phyloP scores from a whole-genome alignment of 2,329 filamentous ascomycete genomes.

The Fusarium drepaniforme region DNA sequence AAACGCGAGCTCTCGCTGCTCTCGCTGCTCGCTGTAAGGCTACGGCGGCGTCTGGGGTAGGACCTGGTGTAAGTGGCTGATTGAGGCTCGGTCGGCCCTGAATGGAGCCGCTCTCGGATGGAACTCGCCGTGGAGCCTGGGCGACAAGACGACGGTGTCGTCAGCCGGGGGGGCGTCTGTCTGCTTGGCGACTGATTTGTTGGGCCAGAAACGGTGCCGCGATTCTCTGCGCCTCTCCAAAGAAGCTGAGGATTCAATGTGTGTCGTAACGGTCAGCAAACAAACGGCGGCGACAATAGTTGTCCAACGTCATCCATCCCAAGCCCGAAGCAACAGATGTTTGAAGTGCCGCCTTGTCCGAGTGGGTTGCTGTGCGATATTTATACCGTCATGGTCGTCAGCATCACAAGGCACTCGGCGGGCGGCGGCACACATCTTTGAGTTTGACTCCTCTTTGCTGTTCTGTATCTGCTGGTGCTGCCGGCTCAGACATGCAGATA shows the following conservation, averaged over 20 bases:
- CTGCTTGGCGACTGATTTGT: slow-evolving; percentile 5
- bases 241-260: neutral
- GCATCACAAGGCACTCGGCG: slow-evolving; percentile 26
- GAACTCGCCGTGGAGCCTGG: slow-evolving; percentile 1
- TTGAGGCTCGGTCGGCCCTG: slow-evolving; percentile 29
- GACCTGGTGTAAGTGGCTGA: slow-evolving; percentile 15
- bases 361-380: slow-evolving; percentile 16
- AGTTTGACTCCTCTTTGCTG: neutral
- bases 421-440: neutral
- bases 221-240: neutral
- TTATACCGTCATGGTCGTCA: slow-evolving; percentile 30
- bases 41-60: slow-evolving; percentile 27
- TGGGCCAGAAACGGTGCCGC: neutral
- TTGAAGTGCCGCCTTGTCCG: slow-evolving; percentile 13
- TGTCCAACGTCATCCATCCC: slow-evolving; percentile 20
- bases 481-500: slow-evolving; percentile 3
- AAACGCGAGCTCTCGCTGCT: neutral
- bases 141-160: slow-evolving; percentile 4
- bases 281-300: neutral
- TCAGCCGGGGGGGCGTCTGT: neutral
- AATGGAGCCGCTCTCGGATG: neutral
- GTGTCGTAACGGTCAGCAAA: slow-evolving; percentile 5
- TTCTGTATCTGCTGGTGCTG: neutral
- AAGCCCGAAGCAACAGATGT: slow-evolving; percentile 12
- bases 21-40: neutral